Base-by-base conservation (phyloP, 2,329 filamentous ascomycete genomes). In the Orbilia oligospora region DNA sequence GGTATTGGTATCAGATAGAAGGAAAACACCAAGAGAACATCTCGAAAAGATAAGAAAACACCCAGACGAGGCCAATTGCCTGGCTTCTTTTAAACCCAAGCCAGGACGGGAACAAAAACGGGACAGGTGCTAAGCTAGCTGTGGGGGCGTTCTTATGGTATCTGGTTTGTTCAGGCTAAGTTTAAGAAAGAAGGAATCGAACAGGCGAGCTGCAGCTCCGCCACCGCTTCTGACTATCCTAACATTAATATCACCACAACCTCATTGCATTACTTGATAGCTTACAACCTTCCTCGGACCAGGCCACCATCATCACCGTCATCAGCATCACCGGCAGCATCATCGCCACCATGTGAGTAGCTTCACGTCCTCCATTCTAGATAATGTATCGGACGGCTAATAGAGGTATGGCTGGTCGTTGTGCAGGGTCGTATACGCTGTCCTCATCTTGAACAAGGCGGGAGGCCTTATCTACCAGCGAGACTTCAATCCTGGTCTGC, bases 371-470 rank as follows among this genome's bases (percentile, higher is more conserved):
- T 12, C 9, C 5, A 20, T 41, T 16, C 10, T n/a, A 41, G 38
- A n/a, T 14, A 16, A 2, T 41, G 14, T n/a, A 9, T 36, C 8
- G 8, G 33, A 36, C 10, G 10, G 33, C 33, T 36, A 36, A 36
- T 12, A 8, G 33, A 12, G 27, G 27, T 30, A 5, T 44, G n/a
- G n/a, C 12, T 44, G 44, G 44, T 10, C 18, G 20, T 9, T 12
- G 20, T 51, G 33, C 82, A 98, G 94, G 96, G 93, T 94, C 81
- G 92, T 99, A 84, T 96, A 97, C 85, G 91, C 94, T 76, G 91
- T 99, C 83, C 94, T 98, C 84, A 92, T 99, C 84, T 97, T 99
- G 87, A 98, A 97, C 88, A 99, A 99, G 88, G 94, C 96, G 81
- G 96, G 94, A 78, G 96, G 96, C 82, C 89, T 99, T 68, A 91